Evolutionary conservation across 2,329 filamentous ascomycete species (phyloP).

Genomic region (Aspergillus sp.): DNA sequence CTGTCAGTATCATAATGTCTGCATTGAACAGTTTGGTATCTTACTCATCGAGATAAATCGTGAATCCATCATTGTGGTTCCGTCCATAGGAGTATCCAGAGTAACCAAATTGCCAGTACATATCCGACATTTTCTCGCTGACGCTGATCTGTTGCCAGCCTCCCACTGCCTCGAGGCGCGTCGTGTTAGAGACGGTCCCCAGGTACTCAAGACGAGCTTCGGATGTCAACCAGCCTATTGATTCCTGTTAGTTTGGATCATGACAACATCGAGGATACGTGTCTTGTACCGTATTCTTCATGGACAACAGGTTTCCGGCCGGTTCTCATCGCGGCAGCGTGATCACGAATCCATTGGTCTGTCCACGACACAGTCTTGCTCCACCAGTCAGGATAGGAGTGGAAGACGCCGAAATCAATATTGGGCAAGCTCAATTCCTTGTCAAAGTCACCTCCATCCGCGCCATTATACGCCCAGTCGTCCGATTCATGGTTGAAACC

Average conservation of each 20-base stretch:
- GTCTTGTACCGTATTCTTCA: conserved; percentile 11
- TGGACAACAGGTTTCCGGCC: conserved; percentile 12
- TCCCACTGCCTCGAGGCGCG: conserved; percentile 11
- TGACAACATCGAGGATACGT: not conserved
- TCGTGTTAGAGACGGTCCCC: conserved; percentile 11
- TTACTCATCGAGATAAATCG: conserved; percentile 13
- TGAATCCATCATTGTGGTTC: conserved; percentile 15
- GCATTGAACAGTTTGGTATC: not conserved
- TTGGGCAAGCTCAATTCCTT: conserved; percentile 7
- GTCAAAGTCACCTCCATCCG: conserved; percentile 13
- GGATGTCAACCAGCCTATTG: conserved; percentile 9
- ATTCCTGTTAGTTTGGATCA: not conserved
- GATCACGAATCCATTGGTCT: conserved; percentile 12
- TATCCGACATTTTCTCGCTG: conserved; percentile 13
- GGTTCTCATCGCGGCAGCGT: conserved; percentile 1
- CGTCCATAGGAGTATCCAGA: conserved; percentile 12
- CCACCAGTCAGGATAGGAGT: conserved; percentile 17
- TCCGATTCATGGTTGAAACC: conserved; percentile 13
- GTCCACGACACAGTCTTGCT: conserved; percentile 14
- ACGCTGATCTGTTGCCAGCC: conserved; percentile 14
- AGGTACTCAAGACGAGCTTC: conserved; percentile 7
- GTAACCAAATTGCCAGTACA: conserved; percentile 14
- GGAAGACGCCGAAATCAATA: conserved; percentile 14
- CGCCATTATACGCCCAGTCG: conserved; percentile 14
- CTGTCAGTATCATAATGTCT: not conserved